Base-by-base conservation (phyloP, 169 alveolate species). In the Eimeria necatrix region DNA sequence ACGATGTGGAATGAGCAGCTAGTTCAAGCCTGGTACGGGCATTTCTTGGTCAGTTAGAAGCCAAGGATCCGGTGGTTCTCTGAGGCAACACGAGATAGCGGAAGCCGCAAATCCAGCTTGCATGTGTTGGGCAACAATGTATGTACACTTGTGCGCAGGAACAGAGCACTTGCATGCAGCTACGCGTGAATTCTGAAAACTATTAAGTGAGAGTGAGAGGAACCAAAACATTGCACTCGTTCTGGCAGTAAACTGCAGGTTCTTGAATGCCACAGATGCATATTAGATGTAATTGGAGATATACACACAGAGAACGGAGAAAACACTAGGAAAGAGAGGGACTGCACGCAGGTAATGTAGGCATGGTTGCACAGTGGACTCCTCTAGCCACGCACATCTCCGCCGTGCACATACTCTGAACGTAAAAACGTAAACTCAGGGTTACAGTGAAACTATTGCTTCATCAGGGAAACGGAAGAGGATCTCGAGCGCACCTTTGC, bases 31-130 rank as follows among this genome's bases (percentile, higher is more conserved):
- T 1, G 61, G 85, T 0, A 74, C 49, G 12, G 16, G 59, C 32
- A 10, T 7, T 16, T 74, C 85, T 51, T 74, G 59, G 8, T 26
- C 32, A 4, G 85, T 51, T 10, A 5, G 24, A 16, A 10, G 26
- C 85, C 85, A 84, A 3, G 92, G 92, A 52, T 61, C 92, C 48
- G 92, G 92, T 16, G 92, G 92, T 24, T 84, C 92, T 20, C 92
- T 84, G 92, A 84, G 81, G 24, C 48, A 52, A 32, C 41, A 32
- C 41, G 41, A 32, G 41, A 32, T 32, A 32, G 41, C 41, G 41
- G 41, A 32, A 32, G 41, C 41, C 41, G 41, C 41, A 32, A 32
- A 32, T 0, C 41, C 41, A 32, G 41, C 41, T 32, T 32, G n/a
- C n/a, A n/a, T n/a, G n/a, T n/a, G 41, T 32, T 32, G 41, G 41